A percentile compares a stretch with the other conserved stretches of the same genome.
Evolutionary conservation across 371 early-diverging fungal genomes (phyloP).

Genomic region (Rhizopus stolonifer): DNA sequence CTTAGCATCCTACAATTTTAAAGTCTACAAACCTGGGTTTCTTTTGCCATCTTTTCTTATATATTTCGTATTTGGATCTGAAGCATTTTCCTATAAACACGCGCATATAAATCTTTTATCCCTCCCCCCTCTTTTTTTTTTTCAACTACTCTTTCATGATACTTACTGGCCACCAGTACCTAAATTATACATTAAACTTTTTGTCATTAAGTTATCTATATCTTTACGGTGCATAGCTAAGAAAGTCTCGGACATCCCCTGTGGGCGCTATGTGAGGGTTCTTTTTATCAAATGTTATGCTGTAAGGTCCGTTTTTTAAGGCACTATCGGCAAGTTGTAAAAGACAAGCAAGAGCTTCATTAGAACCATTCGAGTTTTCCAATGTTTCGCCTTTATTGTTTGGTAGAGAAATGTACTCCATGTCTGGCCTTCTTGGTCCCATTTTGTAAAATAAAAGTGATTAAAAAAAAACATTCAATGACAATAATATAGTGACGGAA

Average conservation of each 20-base stretch:
- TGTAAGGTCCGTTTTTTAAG: constrained; percentile 38
- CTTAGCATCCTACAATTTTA: neutral
- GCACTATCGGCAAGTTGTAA: constrained; percentile 32
- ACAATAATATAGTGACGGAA: too few species aligned
- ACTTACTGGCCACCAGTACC: constrained; percentile 49
- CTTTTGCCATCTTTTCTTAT: constrained; percentile 41
- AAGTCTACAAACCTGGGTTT: constrained; percentile 32
- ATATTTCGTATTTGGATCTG: constrained; percentile 20
- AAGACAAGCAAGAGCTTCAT: constrained; percentile 21
- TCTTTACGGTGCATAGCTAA: constrained; percentile 52
- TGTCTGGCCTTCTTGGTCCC: constrained; percentile 36
- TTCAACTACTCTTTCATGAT: too few species aligned
- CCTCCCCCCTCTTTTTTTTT: neutral
- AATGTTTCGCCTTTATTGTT: neutral
- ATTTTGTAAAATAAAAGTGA: constrained; percentile 1
- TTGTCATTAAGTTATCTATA: too few species aligned
- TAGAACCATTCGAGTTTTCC: neutral
- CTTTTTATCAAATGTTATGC: constrained; percentile 25
- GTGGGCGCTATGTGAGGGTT: constrained; percentile 36
- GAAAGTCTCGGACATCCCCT: constrained; percentile 37
- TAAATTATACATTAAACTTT: too few species aligned
- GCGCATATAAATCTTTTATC: neutral
- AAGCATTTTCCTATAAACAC: constrained; percentile 13
- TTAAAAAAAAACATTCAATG: neutral
- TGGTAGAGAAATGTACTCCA: constrained; percentile 32